Evolutionary conservation across 2,329 filamentous ascomycete genomes (phyloP).

Genomic region (Emmonsia crescens): DNA sequence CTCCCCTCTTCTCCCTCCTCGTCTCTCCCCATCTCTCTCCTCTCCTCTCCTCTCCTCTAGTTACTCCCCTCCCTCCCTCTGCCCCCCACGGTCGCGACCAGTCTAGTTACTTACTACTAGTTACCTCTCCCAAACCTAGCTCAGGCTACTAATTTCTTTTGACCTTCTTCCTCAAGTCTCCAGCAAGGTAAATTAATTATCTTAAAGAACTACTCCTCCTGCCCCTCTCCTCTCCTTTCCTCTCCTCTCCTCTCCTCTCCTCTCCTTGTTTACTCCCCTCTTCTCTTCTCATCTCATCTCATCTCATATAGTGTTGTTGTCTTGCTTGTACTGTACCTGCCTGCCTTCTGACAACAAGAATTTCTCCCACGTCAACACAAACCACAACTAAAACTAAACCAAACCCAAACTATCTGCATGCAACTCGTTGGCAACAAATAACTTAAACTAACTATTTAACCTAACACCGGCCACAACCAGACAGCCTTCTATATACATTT

Average conservation of each 20-base stretch:
- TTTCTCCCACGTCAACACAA: conserved; percentile 4
- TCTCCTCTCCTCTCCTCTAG: background rate
- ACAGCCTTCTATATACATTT: background rate
- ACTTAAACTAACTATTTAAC: background rate
- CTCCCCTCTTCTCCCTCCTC: background rate
- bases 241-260: background rate
- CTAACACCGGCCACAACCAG: background rate
- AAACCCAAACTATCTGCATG: no score
- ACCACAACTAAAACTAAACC: no score
- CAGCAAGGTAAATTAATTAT: background rate
- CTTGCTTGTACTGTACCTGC: no score
- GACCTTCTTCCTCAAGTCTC: background rate
- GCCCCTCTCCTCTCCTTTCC: background rate
- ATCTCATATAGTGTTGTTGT: no score
- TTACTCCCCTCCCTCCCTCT: background rate
- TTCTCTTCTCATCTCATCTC: background rate
- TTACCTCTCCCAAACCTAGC: background rate
- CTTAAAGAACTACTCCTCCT: background rate
- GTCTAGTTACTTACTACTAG: background rate
- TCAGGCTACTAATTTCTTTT: no score
- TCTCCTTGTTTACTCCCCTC: background rate
- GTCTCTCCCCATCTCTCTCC: background rate
- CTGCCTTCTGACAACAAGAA: background rate
- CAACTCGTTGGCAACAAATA: background rate
- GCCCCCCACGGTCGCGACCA: background rate